Base-by-base conservation (phyloP, 1,139 yeast genomes). In the Entelexis sorbosivorans region DNA sequence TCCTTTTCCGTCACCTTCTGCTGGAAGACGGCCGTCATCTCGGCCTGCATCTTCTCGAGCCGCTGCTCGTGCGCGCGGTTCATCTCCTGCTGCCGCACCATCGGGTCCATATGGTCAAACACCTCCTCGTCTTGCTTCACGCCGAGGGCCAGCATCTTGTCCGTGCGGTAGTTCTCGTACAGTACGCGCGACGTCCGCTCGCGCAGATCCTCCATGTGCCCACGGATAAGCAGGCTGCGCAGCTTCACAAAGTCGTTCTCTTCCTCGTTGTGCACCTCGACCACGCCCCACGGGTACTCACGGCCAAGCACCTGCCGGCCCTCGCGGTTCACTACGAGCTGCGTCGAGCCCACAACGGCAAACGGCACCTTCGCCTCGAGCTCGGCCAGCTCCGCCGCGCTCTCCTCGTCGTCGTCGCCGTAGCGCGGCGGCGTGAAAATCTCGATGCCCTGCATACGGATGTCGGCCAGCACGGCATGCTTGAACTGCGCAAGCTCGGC, bases 1-100 rank as follows among this genome's bases (percentile, higher is more conserved):
- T 93, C 99, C 80, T 93, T 93, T 70, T 89, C 97, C 54, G 84
- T 75, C 38, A 93, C 98, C 73, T 91, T 93, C 66, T 86, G 94
- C 71, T 89, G 96, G 79, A 93, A 93, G 53, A 93, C 96, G 28
- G 82, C 77, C 73, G 91, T 89, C 97, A 93, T 88, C 71, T 91
- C 97, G 35, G 88, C 78, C 72, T 93, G 98, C 83, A 93, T 80
- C 73, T 87, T 88, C 55, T 91, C 82, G 62, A 93, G 76, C 66
- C 91, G 87, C 56, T 95, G 95, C 70, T 88, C 96, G 66, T 91
- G 97, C 63, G 87, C 74, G 40, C 85, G 81, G 63, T 87, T 82
- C 70, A 91, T 98, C 70, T 91, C 97, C 69, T 85, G 95, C 69
- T 86, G 95, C 71, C 87, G 86, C 59, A 85, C 77, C 53, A 84